Conservation (phyloP, 495 filamentous ascomycete species). For the Entonaema liquescens region DNA sequence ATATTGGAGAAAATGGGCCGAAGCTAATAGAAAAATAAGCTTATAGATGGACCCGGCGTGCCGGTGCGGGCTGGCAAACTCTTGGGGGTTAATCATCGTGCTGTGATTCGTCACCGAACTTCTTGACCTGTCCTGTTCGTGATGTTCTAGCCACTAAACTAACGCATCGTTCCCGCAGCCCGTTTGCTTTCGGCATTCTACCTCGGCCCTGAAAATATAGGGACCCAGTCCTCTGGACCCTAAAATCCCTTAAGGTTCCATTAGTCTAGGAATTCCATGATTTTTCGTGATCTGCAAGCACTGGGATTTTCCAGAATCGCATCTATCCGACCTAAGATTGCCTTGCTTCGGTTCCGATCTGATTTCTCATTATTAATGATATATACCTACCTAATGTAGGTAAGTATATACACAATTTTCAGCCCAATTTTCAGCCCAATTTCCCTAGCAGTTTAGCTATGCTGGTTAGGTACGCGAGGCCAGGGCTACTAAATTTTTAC, state of each 20-base stretch:
- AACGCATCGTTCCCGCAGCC: constrained; percentile 8
- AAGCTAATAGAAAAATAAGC: constrained; percentile 9
- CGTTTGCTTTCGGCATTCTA: not conserved
- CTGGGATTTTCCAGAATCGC: constrained; percentile 9
- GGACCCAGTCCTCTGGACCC: not conserved
- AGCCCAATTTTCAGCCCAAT: not conserved
- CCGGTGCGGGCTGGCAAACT: not conserved
- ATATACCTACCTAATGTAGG: too few relatives aligned
- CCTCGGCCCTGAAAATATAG: constrained; percentile 11
- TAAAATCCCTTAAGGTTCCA: constrained; percentile 12
- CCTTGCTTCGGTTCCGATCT: constrained; percentile 22
- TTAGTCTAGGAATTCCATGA: not conserved
- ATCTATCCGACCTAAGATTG: constrained; percentile 22
- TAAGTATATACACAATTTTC: not conserved
- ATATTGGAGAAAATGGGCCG: not conserved
- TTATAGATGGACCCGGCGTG: not conserved
- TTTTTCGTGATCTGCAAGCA: not conserved
- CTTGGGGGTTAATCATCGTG: not conserved
- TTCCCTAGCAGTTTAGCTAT: not conserved
- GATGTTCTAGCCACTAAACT: constrained; percentile 10
- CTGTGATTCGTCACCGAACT: not conserved
- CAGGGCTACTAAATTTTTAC: not conserved
- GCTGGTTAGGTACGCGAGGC: not conserved
- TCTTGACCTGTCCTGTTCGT: not conserved
- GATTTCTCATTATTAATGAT: not conserved